Evolutionary conservation across 2,329 filamentous ascomycete species (phyloP).

Genomic region (Pezicula neosporulosa): DNA sequence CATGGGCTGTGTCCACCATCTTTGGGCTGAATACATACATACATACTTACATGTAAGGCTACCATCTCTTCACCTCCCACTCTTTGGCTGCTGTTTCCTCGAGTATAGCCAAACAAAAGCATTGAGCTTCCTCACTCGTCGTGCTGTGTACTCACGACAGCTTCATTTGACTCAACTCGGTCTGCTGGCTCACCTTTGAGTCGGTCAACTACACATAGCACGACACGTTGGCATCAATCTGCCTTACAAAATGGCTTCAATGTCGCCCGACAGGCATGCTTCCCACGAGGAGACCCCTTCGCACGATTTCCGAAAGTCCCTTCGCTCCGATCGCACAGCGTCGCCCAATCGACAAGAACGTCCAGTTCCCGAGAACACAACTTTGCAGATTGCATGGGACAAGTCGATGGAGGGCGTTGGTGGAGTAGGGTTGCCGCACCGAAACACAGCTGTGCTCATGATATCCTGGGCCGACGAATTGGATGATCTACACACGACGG

Average conservation of each 20-base stretch:
- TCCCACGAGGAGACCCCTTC: background rate
- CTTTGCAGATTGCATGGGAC: background rate
- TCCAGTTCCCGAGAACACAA: background rate
- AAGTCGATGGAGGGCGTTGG: conserved; percentile 5
- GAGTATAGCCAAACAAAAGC: background rate
- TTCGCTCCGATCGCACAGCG: background rate
- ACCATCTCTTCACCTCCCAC: background rate
- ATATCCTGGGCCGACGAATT: conserved; percentile 4
- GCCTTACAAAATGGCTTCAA: background rate
- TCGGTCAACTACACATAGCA: background rate
- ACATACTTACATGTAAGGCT: background rate
- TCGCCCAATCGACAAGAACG: background rate
- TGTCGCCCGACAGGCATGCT: background rate
- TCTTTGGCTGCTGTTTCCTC: background rate
- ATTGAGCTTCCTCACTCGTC: background rate
- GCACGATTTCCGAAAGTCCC: background rate
- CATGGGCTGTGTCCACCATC: background rate
- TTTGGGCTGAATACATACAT: background rate
- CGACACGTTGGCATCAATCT: background rate
- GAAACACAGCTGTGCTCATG: conserved; percentile 4
- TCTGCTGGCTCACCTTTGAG: background rate
- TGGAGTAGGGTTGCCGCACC: background rate
- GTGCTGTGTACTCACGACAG: background rate
- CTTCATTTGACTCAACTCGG: background rate
- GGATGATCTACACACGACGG: conserved; percentile 3